A percentile compares a stretch with the other conserved stretches of the same genome.
Conservation (phyloP, 1,284 basidiomycete species). For the Chalciporus sp. region DNA sequence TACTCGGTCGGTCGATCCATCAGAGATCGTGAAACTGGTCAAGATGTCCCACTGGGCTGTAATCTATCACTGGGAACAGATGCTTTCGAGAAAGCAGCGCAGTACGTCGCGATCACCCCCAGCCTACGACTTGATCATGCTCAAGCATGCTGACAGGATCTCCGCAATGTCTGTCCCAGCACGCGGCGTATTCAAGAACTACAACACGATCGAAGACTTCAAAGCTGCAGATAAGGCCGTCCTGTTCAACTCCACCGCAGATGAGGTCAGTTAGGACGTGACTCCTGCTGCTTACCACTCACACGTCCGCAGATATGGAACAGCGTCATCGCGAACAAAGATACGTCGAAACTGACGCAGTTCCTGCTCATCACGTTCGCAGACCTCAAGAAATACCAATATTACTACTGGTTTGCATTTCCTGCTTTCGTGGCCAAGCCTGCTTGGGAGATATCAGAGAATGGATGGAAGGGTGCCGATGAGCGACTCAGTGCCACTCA, state of each 20-base stretch:
- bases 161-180: conserved; percentile 46
- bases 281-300: neutral
- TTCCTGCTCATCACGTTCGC: conserved; percentile 94
- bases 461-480: conserved; percentile 54
- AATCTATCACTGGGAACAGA: conserved; percentile 62
- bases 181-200: conserved; percentile 83
- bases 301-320: conserved; percentile 62
- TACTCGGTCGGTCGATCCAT: conserved; percentile 77
- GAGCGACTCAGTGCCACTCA: conserved; percentile 34
- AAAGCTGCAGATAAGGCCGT: conserved; percentile 86
- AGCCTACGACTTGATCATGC: conserved; percentile 13
- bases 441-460: conserved; percentile 76
- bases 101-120: conserved; percentile 37
- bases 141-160: conserved; percentile 33
- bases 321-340: conserved; percentile 50
- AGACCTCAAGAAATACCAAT: conserved; percentile 97
- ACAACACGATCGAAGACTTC: conserved; percentile 97
- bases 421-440: conserved; percentile 89
- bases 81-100: conserved; percentile 49
- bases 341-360: conserved; percentile 60
- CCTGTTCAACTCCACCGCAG: conserved; percentile 72
- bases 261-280: conserved; percentile 48
- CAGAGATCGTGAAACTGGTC: conserved; percentile 72
- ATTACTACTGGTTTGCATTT: conserved; percentile 98
- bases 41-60: conserved; percentile 62